Base-by-base conservation (phyloP, 768 basidiomycete genomes). In the Brasilioporus rufonigricans region DNA sequence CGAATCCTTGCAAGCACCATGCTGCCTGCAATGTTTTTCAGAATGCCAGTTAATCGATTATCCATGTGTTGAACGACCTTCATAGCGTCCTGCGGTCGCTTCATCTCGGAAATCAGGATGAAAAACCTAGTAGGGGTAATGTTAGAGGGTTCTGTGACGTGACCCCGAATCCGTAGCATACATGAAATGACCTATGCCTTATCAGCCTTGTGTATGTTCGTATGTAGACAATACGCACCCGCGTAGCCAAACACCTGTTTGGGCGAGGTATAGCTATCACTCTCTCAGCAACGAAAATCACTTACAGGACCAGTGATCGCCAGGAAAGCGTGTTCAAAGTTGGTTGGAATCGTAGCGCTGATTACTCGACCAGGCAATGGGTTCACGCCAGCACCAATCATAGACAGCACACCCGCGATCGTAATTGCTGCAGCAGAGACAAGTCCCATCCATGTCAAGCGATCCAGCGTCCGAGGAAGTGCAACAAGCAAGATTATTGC, bases 21-120 rank as follows among this genome's bases (percentile, higher is more conserved):
- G 82, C 81, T 16, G 82, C 56, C 56, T 57, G 41, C 6, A 24
- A 18, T 23, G 9, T 39, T 19, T 12, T 41, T 48, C n/a, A 36
- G 33, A 29, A 56, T 16, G 13, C 23, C 10, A 14, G 24, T 16
- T 12, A 5, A 43, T 24, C 31, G 24, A 46, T 5, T 14, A 21
- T 33, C 9, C 11, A 76, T 77, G 53, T 11, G 18, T 23, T 43
- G 24, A 39, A 19, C 35, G 14, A 80, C 80, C 73, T 82, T 82
- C 78, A 82, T 82, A 7, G 80, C 80, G 58, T 82, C 80, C 57
- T 76, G 63, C 1, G 82, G 80, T 26, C 59, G 62, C 21, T 65
- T 67, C 82, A 82, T 82, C 60, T 83, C 81, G 14, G 81, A 82
- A 29, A 81, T 80, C n/a, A 82, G 63, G 38, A 82, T 76, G 58